These are phyloP conservation scores for Achaetomium macrosporum DNA, from an alignment of 2,329 filamentous ascomycete genomes.

Conservation along the genomic window DNA sequence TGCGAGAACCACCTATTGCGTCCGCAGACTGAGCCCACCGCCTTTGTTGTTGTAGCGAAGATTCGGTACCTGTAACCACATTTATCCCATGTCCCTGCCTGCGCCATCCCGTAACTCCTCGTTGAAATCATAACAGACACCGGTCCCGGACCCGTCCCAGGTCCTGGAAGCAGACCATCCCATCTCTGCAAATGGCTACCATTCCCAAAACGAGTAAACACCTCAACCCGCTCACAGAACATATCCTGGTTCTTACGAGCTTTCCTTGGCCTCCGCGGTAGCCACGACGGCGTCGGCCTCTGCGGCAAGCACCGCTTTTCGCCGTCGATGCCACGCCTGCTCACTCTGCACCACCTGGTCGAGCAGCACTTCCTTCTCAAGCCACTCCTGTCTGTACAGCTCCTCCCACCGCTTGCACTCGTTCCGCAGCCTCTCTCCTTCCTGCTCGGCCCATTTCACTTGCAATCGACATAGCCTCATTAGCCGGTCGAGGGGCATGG, in stretches of 20 bases:
- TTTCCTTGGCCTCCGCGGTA: neutral
- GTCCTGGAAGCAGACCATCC: neutral
- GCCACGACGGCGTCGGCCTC: slow-evolving; percentile 40
- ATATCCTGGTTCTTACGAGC: too few species aligned
- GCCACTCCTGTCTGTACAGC: slow-evolving; percentile 65
- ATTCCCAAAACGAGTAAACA: neutral
- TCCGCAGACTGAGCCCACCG: too few species aligned
- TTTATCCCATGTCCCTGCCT: neutral
- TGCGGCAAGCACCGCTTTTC: slow-evolving; percentile 48
- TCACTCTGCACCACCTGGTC: slow-evolving; percentile 65
- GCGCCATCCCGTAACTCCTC: slow-evolving; percentile 8
- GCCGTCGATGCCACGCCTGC: slow-evolving; percentile 56
- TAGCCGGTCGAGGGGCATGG: slow-evolving; percentile 53
- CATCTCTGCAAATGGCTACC: too few species aligned
- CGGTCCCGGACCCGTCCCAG: neutral
- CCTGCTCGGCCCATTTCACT: slow-evolving; percentile 65
- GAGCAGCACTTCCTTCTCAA: slow-evolving; percentile 72
- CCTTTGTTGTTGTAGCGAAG: too few species aligned
- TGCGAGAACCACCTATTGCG: too few species aligned
- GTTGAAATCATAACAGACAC: neutral
- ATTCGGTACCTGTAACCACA: neutral
- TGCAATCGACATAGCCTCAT: slow-evolving; percentile 65
- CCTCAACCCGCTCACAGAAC: too few species aligned
- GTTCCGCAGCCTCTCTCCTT: slow-evolving; percentile 55
- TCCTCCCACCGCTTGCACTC: slow-evolving; percentile 64